phyloP scores from a whole-genome alignment of 2,329 filamentous ascomycete genomes.

The Alternaria rosae region DNA sequence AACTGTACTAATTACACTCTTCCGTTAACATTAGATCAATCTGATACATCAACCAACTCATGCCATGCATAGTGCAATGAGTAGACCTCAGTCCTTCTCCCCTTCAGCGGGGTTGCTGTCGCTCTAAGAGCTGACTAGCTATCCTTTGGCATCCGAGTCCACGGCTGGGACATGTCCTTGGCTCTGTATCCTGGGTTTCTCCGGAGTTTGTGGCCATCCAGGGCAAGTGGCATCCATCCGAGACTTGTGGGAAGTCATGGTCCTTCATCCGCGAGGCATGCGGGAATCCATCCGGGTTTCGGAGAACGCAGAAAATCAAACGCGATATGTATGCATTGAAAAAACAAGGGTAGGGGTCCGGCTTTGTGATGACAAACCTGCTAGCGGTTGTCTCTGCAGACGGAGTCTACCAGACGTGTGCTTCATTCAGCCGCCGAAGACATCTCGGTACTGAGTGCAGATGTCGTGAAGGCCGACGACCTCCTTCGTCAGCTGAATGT shows the following conservation, averaged over 20 bases:
- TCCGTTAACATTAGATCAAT: conserved; percentile 29
- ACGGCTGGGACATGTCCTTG: conserved; percentile 35
- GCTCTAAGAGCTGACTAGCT: conserved; percentile 24
- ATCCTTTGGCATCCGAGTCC: conserved; percentile 30
- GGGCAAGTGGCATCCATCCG: conserved; percentile 31
- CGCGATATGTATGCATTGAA: conserved; percentile 27
- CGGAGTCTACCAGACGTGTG: conserved; percentile 21
- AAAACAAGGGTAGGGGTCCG: conserved; percentile 27
- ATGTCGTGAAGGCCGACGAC: conserved; percentile 45
- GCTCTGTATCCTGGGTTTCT: conserved; percentile 22
- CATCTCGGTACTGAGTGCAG: conserved; percentile 43
- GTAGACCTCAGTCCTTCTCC: conserved; percentile 29
- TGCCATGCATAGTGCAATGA: conserved; percentile 37
- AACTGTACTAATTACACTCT: conserved; percentile 15
- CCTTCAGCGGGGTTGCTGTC: conserved; percentile 27
- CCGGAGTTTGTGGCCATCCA: conserved; percentile 23
- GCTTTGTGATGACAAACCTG: conserved; percentile 42
- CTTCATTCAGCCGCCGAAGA: conserved; percentile 43
- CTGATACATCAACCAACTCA: conserved; percentile 34
- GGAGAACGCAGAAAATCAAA: conserved; percentile 35
- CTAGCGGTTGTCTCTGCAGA: conserved; percentile 22
- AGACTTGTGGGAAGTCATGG: conserved; percentile 27
- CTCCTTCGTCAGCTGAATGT: conserved; percentile 47
- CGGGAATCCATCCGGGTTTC: conserved; percentile 33
- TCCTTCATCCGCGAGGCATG: conserved; percentile 33